These are phyloP conservation scores for Acacia concinna DNA, from an alignment of 331 rosid species.

Conservation along the genomic window DNA sequence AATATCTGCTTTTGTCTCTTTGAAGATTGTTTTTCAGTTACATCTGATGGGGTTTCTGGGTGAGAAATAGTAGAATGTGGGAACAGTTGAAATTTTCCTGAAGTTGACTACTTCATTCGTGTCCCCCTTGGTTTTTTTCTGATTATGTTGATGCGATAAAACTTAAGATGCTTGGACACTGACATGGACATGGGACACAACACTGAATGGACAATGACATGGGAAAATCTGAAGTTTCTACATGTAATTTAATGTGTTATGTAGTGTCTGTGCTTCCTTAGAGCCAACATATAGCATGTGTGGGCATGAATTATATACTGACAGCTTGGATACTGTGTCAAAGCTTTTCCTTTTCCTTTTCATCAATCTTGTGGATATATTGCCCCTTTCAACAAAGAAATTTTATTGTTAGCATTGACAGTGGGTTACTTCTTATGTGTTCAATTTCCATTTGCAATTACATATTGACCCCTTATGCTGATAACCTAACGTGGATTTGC, in stretches of 20 bases:
- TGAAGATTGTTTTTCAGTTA: not conserved
- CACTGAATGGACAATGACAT: not conserved
- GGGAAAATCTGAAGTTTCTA: not conserved
- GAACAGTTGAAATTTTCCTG: conserved; percentile 1
- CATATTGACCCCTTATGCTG: conserved; percentile 36
- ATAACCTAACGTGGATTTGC: conserved; percentile 49
- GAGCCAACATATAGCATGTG: not conserved
- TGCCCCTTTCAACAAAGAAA: conserved; percentile 13
- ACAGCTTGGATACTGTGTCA: not conserved
- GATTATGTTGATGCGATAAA: not conserved
- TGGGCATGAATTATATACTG: not conserved
- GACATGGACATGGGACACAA: not conserved
- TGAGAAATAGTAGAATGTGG: not conserved
- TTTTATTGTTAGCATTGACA: not conserved
- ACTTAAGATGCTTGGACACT: not conserved
- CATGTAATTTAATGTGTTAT: not conserved
- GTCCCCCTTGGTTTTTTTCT: not conserved
- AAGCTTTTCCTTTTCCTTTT: not conserved
- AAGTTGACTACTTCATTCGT: conserved; percentile 6
- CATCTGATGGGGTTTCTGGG: not conserved
- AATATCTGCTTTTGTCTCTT: not conserved
- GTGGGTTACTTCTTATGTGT: conserved; percentile 18
- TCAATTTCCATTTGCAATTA: conserved; percentile 30
- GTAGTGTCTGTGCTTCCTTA: not conserved
- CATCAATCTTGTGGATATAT: conserved; percentile 18